Base-by-base conservation (phyloP, 1,284 basidiomycete genomes). In the Trametes pubescens region DNA sequence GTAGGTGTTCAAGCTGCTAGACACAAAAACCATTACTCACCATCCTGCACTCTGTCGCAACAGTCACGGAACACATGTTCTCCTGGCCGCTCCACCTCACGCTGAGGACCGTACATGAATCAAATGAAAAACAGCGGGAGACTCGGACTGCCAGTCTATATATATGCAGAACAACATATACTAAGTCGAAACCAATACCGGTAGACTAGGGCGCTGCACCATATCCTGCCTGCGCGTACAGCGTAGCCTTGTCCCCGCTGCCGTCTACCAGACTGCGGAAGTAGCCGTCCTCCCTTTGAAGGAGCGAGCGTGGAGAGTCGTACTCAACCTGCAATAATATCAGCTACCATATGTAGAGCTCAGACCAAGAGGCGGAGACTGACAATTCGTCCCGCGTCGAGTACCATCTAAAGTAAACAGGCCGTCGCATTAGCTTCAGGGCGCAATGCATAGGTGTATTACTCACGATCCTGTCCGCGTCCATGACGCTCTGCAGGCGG, bases 401-500 rank as follows among this genome's bases (percentile, higher is more conserved):
- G 67, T 8, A 80, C 79, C 74, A 81, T 76, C 78, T 79, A 22
- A 9, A 26, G 14, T 24, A 10, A 2, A 1, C n/a, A 3, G 8
- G 8, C 29, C 29, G 29, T 10, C 24, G 21, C 10, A 18, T 56
- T 11, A 49, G 47, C 18, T 5, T 16, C 10, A 34, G 10, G 37
- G 1, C 29, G 8, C 16, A 6, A 16, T n/a, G 21, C 3, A 16
- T 14, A 24, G 10, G 14, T 26, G 47, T 21, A 26, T n/a, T 4
- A 66, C 79, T 58, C 65, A 71, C 71, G 43, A 76, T 76, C 57
- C 73, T 77, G 67, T 77, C 78, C 0, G 86, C 82, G 64, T 89
- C 87, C 79, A 88, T 88, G 65, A 90, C 86, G 2, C 87, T 90
- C 69, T 89, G 87, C n/a, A 90, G 75, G 38, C 88, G 82, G 73